Evolutionary conservation across 768 basidiomycete species (phyloP).

Genomic region (Mycena haematopus): DNA sequence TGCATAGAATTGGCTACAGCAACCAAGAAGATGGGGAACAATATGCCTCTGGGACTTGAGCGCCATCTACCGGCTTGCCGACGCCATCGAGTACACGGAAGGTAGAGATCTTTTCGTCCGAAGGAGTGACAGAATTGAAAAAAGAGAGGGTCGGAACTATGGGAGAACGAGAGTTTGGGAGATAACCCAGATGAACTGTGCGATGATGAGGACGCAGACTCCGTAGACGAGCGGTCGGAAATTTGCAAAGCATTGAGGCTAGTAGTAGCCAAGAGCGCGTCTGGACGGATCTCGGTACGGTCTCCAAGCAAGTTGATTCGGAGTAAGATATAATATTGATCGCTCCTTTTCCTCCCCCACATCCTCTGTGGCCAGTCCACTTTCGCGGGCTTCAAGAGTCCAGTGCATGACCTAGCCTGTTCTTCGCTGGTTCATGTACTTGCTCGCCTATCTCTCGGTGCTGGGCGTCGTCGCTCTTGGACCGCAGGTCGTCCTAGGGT

Average conservation of each 20-base stretch:
- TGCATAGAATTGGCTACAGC: constrained; percentile 34
- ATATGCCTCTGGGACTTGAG: constrained; percentile 75
- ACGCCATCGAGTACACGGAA: constrained; percentile 85
- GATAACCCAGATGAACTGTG: constrained; percentile 32
- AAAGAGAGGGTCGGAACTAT: constrained; percentile 75
- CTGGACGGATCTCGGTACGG: not conserved
- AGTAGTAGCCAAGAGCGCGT: not conserved
- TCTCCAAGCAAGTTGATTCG: no score
- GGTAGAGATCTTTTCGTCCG: constrained; percentile 75
- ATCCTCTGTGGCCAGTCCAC: constrained; percentile 44
- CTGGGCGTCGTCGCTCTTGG: constrained; percentile 41
- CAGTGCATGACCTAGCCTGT: constrained; percentile 32
- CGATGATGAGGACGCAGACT: constrained; percentile 9
- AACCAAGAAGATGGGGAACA: not conserved
- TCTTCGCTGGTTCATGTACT: constrained; percentile 35
- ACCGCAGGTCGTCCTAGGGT: constrained; percentile 48
- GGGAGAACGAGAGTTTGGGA: constrained; percentile 59
- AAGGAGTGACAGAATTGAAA: constrained; percentile 77
- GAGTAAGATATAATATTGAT: not conserved
- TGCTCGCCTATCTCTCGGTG: constrained; percentile 38
- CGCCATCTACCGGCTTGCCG: constrained; percentile 76
- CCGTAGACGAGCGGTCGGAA: constrained; percentile 10
- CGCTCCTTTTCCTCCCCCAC: constrained; percentile 6
- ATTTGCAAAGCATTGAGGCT: constrained; percentile 9
- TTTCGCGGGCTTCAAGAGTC: constrained; percentile 32